A percentile compares a stretch with the other conserved stretches of the same genome.
Evolutionary conservation across 2,329 filamentous ascomycete species (phyloP).

Genomic region (Fusarium drepaniforme): DNA sequence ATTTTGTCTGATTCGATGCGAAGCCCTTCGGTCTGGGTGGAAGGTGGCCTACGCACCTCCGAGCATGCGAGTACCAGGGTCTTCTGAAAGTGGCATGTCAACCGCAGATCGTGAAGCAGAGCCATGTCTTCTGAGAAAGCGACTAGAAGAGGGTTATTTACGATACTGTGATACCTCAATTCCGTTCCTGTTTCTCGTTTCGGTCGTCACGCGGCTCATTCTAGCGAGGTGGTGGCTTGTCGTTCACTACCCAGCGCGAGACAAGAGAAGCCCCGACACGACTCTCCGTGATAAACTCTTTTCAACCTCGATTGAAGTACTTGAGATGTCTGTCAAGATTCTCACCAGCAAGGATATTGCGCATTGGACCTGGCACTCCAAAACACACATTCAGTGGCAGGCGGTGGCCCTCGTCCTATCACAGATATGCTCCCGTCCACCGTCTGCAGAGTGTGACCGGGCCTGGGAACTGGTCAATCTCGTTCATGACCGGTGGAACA

Average conservation of each 20-base stretch:
- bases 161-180: neutral
- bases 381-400: slow-evolving; percentile 75
- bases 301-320: neutral
- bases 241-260: neutral
- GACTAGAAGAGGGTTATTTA: neutral
- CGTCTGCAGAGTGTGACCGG: slow-evolving; percentile 33
- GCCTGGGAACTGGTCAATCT: neutral
- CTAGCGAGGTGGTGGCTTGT: neutral
- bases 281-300: neutral
- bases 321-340: neutral
- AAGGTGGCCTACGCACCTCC: neutral
- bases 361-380: slow-evolving; percentile 75
- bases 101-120: neutral
- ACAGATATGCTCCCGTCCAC: slow-evolving; percentile 60
- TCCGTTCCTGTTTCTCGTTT: neutral
- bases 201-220: neutral
- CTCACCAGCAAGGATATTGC: slow-evolving; percentile 63
- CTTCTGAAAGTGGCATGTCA: neutral
- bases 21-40: neutral
- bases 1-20: neutral
- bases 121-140: neutral
- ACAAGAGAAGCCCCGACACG: neutral
- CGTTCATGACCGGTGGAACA: neutral
- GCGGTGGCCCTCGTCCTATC: slow-evolving; percentile 71
- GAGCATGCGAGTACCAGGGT: neutral